Evolutionary conservation across 2,329 filamentous ascomycete species (phyloP), one percentile per base, ranked within the genome.

Genomic region (Fusarium sp.): DNA sequence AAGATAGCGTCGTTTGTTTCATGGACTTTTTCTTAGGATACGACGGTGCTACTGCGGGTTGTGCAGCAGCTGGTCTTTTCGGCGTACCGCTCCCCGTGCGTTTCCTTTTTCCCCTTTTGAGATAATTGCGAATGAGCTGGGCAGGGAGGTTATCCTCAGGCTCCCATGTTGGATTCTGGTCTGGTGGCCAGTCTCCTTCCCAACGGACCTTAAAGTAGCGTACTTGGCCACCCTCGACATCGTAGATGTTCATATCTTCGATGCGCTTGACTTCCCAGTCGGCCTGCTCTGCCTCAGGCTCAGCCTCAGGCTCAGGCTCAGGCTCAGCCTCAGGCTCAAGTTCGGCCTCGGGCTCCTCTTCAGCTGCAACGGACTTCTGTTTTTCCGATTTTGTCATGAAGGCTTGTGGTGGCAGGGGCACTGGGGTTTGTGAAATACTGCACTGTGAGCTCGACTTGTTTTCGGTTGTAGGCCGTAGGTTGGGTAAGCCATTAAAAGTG

Each of bases 81-180:
- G 49, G 18, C 20, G 34, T 52, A 15, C 18, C 29, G 3, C 29
- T 14, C 4, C 29, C 29, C 0, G 29, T 12, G 10, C 29, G 46
- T 16, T 50, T 34, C 18, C 34, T 38, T 11, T 32, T 38, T 0
- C 49, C 18, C 15, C 55, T 70, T 51, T 80, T 81, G 11, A 77
- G 62, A 60, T 84, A 89, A 4, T 77, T 77, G 9, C 75, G 77
- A 3, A 88, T 78, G 42, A 88, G 72, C 0, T 62, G 62, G 0
- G 74, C 59, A 0, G 84, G 76, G 4, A 89, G 82, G 55, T 88
- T 87, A 6, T 81, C 81, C 66, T 85, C 83, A 0, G 87, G 87
- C 71, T 89, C 87, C 87, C 87, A 89, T 0, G 87, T 86, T 0
- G 86, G 85, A 58, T 89, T 88, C 72, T 88, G 82, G 11, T 83